Evolutionary conservation across 371 early-diverging fungal genomes (phyloP), one percentile per base, ranked within the genome.

Genomic region (Mucor racemosus): DNA sequence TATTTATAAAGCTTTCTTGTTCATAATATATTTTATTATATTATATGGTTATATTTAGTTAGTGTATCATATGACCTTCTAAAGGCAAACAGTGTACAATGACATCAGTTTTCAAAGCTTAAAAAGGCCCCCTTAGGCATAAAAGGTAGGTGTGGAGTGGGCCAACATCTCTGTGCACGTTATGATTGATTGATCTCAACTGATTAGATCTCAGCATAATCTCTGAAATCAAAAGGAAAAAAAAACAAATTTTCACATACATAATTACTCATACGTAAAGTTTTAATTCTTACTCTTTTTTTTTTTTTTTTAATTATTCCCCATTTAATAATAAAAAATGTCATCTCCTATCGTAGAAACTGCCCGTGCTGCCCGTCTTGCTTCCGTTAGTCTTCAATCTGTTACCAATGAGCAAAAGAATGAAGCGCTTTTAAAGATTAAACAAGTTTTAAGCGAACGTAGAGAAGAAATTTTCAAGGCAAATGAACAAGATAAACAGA

Each of bases 401-500:
- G 88, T 92, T 15, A 85, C 89, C 35, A 76, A 87, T 38, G 78
- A 82, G 21, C 91, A 95, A 75, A 95, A 94, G 79, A 91, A 89
- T 41, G 83, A 85, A 21, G 94, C 94, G 13, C 84, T 97, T 19
- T 69, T 80, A 55, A 86, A 86, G 54, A 94, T 96, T 66, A 86
- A 90, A 59, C 74, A 87, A 57, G 87, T 87, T n/a, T 86, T 97
- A 14, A 76, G 72, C 41, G 86, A 87, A 44, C 82, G 91, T 42
- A 86, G 88, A 65, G 81, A 83, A 41, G 85, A 84, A 10, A 94
- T 98, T 44, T 85, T 94, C 53, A 86, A 82, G 36, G 95, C 94
- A 54, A 97, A 98, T 78, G 81, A 81, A 68, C 53, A 72, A 60
- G 98, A 98, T 80, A 87, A 95, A 71, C 84, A 91, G 89, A 67